Conservation (phyloP, 1,284 basidiomycete species). For the Cutaneotrichosporon mucoides region DNA sequence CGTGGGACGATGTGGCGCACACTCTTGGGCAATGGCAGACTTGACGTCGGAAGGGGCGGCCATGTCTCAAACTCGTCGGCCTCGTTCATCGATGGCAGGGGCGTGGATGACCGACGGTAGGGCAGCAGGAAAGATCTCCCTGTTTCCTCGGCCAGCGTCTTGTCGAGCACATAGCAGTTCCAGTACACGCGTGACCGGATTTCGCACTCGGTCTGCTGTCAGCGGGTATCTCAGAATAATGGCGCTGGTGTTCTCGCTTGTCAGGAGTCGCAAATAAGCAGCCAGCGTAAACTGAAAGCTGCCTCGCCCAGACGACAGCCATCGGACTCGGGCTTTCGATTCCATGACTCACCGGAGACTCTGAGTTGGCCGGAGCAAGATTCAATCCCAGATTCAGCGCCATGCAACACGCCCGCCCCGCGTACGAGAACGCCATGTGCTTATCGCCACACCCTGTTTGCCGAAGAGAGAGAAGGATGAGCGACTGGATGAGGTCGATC, state of each 20-base stretch:
- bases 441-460: slow-evolving; percentile 51
- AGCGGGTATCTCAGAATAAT: background rate
- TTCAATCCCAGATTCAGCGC: slow-evolving; percentile 50
- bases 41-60: slow-evolving; percentile 35
- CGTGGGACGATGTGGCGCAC: slow-evolving; percentile 29
- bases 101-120: slow-evolving; percentile 45
- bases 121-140: slow-evolving; percentile 48
- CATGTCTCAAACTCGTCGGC: slow-evolving; percentile 50
- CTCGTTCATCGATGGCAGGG: slow-evolving; percentile 46
- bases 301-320: too few species aligned
- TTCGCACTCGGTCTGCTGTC: slow-evolving; percentile 35
- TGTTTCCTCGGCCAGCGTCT: slow-evolving; percentile 50
- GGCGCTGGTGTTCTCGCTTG: too few species aligned
- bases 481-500: slow-evolving; percentile 43
- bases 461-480: slow-evolving; percentile 49
- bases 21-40: slow-evolving; percentile 19
- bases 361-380: slow-evolving; percentile 25
- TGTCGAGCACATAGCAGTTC: slow-evolving; percentile 51
- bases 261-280: too few species aligned
- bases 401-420: slow-evolving; percentile 48
- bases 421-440: slow-evolving; percentile 46
- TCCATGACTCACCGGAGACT: slow-evolving; percentile 29
- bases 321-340: too few species aligned
- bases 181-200: slow-evolving; percentile 49
- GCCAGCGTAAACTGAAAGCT: too few species aligned